Evolutionary conservation across 2,329 filamentous ascomycete species (phyloP).

Genomic region (Emergomyces pasteurianus): DNA sequence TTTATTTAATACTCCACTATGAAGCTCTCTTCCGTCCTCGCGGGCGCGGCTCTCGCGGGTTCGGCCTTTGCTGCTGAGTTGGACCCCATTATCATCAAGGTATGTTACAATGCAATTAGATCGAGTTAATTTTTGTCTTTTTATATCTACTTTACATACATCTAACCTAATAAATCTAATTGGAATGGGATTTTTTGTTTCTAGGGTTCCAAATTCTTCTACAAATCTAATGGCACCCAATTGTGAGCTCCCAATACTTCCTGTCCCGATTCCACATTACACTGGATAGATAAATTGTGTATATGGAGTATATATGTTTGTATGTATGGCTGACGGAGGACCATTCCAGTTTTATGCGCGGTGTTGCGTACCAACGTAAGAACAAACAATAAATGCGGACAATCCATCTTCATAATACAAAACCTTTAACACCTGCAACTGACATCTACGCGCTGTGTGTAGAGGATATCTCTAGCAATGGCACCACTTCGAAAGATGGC

Average conservation of each 20-base stretch:
- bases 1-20: slow-evolving; percentile 32
- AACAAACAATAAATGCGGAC: slow-evolving; percentile 9
- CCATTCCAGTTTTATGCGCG: slow-evolving; percentile 61
- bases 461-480: slow-evolving; percentile 49
- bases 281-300: too few species aligned
- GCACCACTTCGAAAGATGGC: slow-evolving; percentile 39
- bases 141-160: slow-evolving; percentile 3
- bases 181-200: not conserved
- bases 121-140: not conserved
- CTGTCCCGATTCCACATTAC: too few species aligned
- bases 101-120: slow-evolving; percentile 19
- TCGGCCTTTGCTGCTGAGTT: slow-evolving; percentile 40
- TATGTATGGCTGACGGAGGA: slow-evolving; percentile 1
- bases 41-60: slow-evolving; percentile 41
- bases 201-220: slow-evolving; percentile 78
- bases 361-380: slow-evolving; percentile 77
- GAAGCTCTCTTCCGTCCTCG: slow-evolving; percentile 41
- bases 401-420: not conserved
- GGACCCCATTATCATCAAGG: slow-evolving; percentile 52
- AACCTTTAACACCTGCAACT: not conserved
- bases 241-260: slow-evolving; percentile 39
- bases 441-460: slow-evolving; percentile 6
- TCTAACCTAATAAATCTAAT: too few species aligned
- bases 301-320: slow-evolving; percentile 1
- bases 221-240: slow-evolving; percentile 64